A percentile compares a stretch with the other conserved stretches of the same genome.
Conservation (phyloP, 371 early-diverging fungal genomes). For the Mucor velutinosus region DNA sequence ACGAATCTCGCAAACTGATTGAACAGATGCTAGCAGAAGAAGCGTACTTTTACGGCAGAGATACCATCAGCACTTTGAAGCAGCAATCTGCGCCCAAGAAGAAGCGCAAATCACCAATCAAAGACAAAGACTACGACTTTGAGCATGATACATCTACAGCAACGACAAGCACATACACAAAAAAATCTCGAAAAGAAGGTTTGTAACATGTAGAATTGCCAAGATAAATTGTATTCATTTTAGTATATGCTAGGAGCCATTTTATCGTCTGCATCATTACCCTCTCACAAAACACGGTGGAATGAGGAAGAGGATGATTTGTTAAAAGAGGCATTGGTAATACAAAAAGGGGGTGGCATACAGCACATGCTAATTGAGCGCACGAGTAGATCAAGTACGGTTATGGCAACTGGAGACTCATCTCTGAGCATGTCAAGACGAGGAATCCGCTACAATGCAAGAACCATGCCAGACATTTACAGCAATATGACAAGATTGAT, state of each 20-base stretch:
- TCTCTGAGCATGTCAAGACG: constrained; percentile 57
- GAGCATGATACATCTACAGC: background rate
- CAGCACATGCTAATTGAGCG: background rate
- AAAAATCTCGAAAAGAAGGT: constrained; percentile 26
- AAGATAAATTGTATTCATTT: background rate
- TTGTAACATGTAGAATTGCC: background rate
- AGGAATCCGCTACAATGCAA: constrained; percentile 71
- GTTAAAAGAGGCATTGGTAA: constrained; percentile 54
- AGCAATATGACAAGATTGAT: constrained; percentile 49
- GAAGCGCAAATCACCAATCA: background rate
- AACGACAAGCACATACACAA: background rate
- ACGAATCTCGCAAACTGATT: constrained; percentile 60
- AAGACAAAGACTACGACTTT: constrained; percentile 2
- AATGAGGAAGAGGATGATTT: constrained; percentile 45
- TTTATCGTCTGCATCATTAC: constrained; percentile 57
- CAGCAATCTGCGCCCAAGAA: background rate
- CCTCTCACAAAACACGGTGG: constrained; percentile 69
- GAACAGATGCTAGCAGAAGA: constrained; percentile 76
- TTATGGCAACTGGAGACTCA: constrained; percentile 66
- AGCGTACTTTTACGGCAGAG: constrained; percentile 58
- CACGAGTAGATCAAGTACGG: constrained; percentile 40
- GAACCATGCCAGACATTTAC: constrained; percentile 68
- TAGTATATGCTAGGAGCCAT: background rate
- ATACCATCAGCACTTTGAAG: constrained; percentile 24
- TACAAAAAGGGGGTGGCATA: background rate